Base-by-base conservation (phyloP, 2,329 filamentous ascomycete species). In the Thielaviopsis populi region DNA sequence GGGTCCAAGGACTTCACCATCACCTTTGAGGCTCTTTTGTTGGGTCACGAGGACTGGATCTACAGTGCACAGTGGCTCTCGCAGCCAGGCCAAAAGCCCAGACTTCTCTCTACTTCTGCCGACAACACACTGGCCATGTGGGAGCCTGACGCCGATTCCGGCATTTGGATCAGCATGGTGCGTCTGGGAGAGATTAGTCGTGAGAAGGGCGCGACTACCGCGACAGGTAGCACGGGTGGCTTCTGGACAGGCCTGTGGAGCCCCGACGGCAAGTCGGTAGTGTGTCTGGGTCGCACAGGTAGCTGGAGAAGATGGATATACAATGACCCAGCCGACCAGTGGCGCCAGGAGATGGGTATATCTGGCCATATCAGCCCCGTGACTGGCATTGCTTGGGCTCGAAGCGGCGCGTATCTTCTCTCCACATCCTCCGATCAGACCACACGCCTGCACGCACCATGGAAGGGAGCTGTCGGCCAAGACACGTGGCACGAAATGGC, bases 11-110 rank as follows among this genome's bases (percentile, higher is more conserved):
- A 86, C 68, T 92, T 88, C 73, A 88, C 87, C 6, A 79, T 96
- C 64, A 95, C 91, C 0, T 97, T 99, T 69, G 94, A 99, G 73
- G 94, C 94, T 0, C 78, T 99, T 2, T 80, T 99, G 5, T 82
- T 99, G 2, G 94, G 94, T 8, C 94, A 99, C 71, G 94, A 99
- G 72, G 94, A 99, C 71, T 99, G 94, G 94, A 92, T 99, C 65
- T 97, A 96, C 74, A 95, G 88, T 64, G 86, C 89, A 1, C 79
- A 80, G 63, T 96, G 91, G 91, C 80, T 82, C 66, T 50, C 58
- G 10, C 50, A 50, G 30, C 59, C 59, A n/a, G 74, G 73, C 59
- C 75, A 72, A 19, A 83, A 79, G 66, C 78, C 88, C 13, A 89
- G 88, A 69, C 81, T 96, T 8, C 81, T 99, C 2, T 91, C 92